Evolutionary conservation across 2,329 filamentous ascomycete genomes (phyloP).

Genomic region (Alternaria sp.): DNA sequence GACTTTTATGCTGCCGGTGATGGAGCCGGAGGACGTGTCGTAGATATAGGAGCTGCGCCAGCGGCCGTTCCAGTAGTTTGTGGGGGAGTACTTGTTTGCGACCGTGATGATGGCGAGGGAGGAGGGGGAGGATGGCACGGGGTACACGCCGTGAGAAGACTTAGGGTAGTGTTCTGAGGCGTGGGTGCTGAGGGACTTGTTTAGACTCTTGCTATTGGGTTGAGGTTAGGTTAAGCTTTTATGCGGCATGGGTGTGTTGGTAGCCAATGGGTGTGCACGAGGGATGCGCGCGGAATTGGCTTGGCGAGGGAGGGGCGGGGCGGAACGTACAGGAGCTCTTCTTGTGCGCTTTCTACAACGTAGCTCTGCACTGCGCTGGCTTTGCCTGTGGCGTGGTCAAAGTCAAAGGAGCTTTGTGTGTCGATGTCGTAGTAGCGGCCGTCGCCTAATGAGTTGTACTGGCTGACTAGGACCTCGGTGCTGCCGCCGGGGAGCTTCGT

Average conservation of each 20-base stretch:
- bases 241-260: background rate
- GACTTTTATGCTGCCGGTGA: conserved; percentile 85
- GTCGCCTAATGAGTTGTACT: conserved; percentile 80
- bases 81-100: conserved; percentile 95
- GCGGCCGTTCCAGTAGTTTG: conserved; percentile 98
- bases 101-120: conserved; percentile 83
- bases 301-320: background rate
- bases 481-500: conserved; percentile 88
- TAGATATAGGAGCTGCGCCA: conserved; percentile 91
- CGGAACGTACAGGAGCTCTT: conserved; percentile 75
- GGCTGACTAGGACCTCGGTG: conserved; percentile 80
- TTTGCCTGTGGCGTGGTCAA: conserved; percentile 86
- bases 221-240: conserved; percentile 2
- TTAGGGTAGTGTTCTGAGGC: conserved; percentile 88
- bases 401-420: conserved; percentile 84
- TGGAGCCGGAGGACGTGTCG: conserved; percentile 67
- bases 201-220: conserved; percentile 73
- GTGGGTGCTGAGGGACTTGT: conserved; percentile 78
- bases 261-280: background rate
- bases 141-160: conserved; percentile 81
- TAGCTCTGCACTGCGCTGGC: conserved; percentile 83
- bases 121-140: conserved; percentile 71
- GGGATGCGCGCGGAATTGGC: background rate
- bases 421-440: conserved; percentile 90
- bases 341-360: conserved; percentile 75